Percentiles rank a stretch among this genome's conserved stretches.
These are phyloP conservation scores for Cenococcum geophilum DNA, from an alignment of 495 filamentous ascomycete genomes.

Conservation along the genomic window DNA sequence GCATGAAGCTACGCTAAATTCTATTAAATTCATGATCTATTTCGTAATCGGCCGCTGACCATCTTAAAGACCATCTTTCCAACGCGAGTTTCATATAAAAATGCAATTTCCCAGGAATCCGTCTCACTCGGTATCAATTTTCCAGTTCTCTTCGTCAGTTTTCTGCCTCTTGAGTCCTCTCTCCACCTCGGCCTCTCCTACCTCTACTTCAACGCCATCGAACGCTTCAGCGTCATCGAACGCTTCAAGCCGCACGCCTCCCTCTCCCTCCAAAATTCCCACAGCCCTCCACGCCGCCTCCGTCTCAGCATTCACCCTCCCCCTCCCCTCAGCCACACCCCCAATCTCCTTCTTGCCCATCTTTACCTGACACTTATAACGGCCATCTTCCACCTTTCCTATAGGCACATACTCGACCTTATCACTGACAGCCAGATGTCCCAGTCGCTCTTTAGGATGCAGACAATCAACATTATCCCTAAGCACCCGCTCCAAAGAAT, in stretches of 20 bases:
- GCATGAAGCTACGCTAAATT: too few relatives aligned
- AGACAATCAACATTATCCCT: slow-evolving; percentile 52
- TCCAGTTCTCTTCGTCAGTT: too few relatives aligned
- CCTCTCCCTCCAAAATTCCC: slow-evolving; percentile 12
- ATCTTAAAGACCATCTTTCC: too few relatives aligned
- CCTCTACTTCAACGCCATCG: too few relatives aligned
- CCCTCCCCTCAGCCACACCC: slow-evolving; percentile 18
- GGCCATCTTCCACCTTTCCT: not conserved
- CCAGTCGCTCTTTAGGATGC: slow-evolving; percentile 71
- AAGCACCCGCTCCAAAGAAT: slow-evolving; percentile 57
- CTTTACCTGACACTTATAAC: slow-evolving; percentile 18
- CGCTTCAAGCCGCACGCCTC: not conserved
- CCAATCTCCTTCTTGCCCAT: slow-evolving; percentile 23
- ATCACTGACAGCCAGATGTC: slow-evolving; percentile 47
- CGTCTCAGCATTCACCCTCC: slow-evolving; percentile 29
- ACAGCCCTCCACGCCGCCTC: slow-evolving; percentile 27
- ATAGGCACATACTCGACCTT: slow-evolving; percentile 40
- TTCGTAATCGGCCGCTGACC: too few relatives aligned
- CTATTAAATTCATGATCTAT: too few relatives aligned
- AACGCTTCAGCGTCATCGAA: not conserved
- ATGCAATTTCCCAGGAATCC: too few relatives aligned
- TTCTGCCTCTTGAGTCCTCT: too few relatives aligned
- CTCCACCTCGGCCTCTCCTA: too few relatives aligned
- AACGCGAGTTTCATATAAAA: too few relatives aligned
- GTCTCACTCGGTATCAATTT: too few relatives aligned